These are phyloP conservation scores for Spathaspora gorwiae DNA, from an alignment of 805 yeast species.

Conservation along the genomic window DNA sequence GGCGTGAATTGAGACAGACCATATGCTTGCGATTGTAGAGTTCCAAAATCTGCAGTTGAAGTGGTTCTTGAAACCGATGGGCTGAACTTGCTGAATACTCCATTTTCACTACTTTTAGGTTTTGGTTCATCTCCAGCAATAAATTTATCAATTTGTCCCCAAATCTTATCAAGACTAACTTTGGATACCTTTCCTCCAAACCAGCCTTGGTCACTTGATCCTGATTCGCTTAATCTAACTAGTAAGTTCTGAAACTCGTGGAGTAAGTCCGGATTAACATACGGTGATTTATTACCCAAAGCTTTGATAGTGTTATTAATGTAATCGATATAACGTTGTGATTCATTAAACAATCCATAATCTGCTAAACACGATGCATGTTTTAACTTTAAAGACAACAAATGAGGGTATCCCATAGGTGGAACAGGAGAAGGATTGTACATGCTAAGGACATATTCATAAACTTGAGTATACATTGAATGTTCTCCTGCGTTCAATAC, in stretches of 20 bases:
- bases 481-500: conserved; percentile 17
- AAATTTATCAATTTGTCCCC: conserved; percentile 87
- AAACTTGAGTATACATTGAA: conserved; percentile 59
- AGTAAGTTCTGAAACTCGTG: conserved; percentile 34
- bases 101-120: conserved; percentile 36
- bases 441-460: conserved; percentile 48
- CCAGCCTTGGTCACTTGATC: conserved; percentile 59
- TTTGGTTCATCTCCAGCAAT: conserved; percentile 72
- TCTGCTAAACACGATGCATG: conserved; percentile 74
- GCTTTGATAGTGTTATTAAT: conserved; percentile 32
- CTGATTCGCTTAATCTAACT: conserved; percentile 44
- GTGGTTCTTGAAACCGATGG: conserved; percentile 61
- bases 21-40: conserved; percentile 7
- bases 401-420: conserved; percentile 44
- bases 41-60: conserved; percentile 34
- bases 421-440: conserved; percentile 23
- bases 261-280: conserved; percentile 17
- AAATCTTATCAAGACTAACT: conserved; percentile 72
- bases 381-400: conserved; percentile 55
- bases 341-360: conserved; percentile 50
- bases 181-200: conserved; percentile 51
- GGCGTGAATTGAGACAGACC: conserved; percentile 5
- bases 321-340: conserved; percentile 60
- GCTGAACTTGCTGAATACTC: conserved; percentile 67
- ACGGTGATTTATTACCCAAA: conserved; percentile 27